phyloP scores from a whole-genome alignment of 176 grass and related monocot genomes.

The Aegilops longissima region DNA sequence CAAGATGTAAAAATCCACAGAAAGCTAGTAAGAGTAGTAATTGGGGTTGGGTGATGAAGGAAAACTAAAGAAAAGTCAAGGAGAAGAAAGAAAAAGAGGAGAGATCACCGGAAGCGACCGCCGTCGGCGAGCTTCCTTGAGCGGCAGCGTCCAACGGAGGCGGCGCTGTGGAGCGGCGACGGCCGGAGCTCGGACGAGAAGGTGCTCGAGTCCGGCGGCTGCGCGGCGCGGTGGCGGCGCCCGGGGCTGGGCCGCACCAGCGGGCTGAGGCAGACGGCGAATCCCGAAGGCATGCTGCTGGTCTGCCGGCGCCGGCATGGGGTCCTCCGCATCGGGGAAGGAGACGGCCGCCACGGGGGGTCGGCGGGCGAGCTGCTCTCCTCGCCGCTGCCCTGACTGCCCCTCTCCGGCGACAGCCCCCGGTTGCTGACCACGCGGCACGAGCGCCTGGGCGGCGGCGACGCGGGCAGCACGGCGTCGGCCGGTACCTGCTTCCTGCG shows the following conservation, averaged over 20 bases:
- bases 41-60: not conserved
- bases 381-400: constrained; percentile 24
- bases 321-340: constrained; percentile 58
- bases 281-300: constrained; percentile 43
- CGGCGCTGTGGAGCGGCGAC: constrained; percentile 58
- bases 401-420: constrained; percentile 57
- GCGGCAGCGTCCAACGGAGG: constrained; percentile 52
- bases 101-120: constrained; percentile 65
- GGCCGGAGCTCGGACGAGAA: constrained; percentile 64
- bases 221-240: constrained; percentile 39
- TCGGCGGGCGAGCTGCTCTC: constrained; percentile 50
- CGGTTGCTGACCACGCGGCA: constrained; percentile 52
- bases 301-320: constrained; percentile 37
- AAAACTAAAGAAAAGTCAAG: not conserved
- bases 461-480: not conserved
- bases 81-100: not conserved
- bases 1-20: constrained; percentile 19
- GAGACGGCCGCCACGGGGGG: constrained; percentile 54
- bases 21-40: constrained; percentile 8
- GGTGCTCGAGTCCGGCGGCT: constrained; percentile 29
- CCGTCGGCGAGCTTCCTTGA: constrained; percentile 71
- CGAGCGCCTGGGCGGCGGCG: constrained; percentile 21
- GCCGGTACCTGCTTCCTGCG: constrained; percentile 40
- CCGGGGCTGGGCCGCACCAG: constrained; percentile 73
- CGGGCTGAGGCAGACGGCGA: constrained; percentile 83